Conservation (phyloP, 1,284 basidiomycete genomes). For the Rhodotorula sp. region DNA sequence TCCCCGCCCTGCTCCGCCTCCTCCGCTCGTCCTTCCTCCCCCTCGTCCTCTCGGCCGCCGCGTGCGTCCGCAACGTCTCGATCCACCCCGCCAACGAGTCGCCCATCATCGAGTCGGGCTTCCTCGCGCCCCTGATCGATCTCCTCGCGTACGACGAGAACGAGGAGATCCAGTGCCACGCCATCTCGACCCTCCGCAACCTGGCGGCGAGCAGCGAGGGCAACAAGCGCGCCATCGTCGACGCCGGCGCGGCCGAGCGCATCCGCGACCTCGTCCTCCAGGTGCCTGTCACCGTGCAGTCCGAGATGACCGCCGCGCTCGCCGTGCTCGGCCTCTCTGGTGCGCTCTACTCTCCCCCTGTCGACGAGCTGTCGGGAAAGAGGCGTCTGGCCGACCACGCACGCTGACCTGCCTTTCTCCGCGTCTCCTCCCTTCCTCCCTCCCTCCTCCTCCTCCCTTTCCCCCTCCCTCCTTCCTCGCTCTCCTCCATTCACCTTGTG, state of each 20-base stretch:
- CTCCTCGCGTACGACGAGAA: conserved; percentile 97
- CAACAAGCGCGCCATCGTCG: conserved; percentile 97
- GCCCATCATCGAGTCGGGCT: conserved; percentile 98
- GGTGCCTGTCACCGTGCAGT: conserved; percentile 95
- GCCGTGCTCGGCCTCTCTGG: conserved; percentile 91
- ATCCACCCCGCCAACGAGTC: conserved; percentile 99
- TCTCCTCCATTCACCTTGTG: no score
- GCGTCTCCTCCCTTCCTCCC: not conserved
- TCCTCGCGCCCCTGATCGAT: conserved; percentile 93
- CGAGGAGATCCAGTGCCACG: conserved; percentile 97
- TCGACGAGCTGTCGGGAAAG: no score
- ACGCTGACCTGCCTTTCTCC: not conserved
- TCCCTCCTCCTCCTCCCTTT: no score
- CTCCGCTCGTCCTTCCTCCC: conserved; percentile 97
- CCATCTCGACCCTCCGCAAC: conserved; percentile 97
- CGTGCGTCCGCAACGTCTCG: conserved; percentile 98
- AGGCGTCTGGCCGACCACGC: no score
- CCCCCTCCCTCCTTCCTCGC: not conserved
- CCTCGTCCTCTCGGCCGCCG: conserved; percentile 97
- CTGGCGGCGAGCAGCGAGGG: conserved; percentile 96
- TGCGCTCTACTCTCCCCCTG: conserved; percentile 50
- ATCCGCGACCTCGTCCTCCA: conserved; percentile 96
- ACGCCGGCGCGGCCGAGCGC: conserved; percentile 95
- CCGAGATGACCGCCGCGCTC: conserved; percentile 99
- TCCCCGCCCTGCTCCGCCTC: conserved; percentile 88